Base-by-base conservation (phyloP, 805 yeast species). In the Candida arabinofermentans region DNA sequence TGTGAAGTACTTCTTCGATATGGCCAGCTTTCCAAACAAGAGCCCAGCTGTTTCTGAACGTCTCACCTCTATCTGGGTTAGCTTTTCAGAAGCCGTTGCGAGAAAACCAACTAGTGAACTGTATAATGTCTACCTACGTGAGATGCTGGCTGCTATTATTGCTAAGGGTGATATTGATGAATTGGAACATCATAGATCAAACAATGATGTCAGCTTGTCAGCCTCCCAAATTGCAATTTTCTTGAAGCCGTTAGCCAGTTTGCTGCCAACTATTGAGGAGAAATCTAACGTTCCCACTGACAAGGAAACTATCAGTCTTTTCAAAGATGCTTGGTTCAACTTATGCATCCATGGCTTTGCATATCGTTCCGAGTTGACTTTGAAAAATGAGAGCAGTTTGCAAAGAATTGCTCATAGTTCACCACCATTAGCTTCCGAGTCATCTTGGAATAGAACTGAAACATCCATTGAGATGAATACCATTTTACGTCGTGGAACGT, bases 251-350 rank as follows among this genome's bases (percentile, higher is more conserved):
- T 70, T 91, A 45, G 93, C 97, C 0, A 71, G 69, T 19, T 63
- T 90, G 30, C 65, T 90, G 41, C 96, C 96, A 3, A 65, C 68
- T 27, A 69, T 72, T 6, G 68, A 69, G 26, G 71, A 72, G 23
- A 50, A 57, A 5, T 79, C 84, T 0, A 53, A 68, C 18, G 57
- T 56, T 13, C 49, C 72, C 54, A 60, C 58, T 8, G 77, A 82
- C 48, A 75, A 77, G 30, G 67, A 66, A 2, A 66, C 79, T 1
- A 66, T 79, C 36, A 71, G 74, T 35, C 67, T 81, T 44, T 87
- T 91, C 69, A 75, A 95, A 56, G 85, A 93, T 61, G 79, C 88
- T 34, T 93, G 99, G 99, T 88, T 87, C 61, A 93, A 91, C 56
- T 70, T 93, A 72, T 91, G 83, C 4, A 85, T 90, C 22, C 96